Conservation (phyloP, 2,329 filamentous ascomycete genomes). For the Pseudogymnoascus verrucosus region DNA sequence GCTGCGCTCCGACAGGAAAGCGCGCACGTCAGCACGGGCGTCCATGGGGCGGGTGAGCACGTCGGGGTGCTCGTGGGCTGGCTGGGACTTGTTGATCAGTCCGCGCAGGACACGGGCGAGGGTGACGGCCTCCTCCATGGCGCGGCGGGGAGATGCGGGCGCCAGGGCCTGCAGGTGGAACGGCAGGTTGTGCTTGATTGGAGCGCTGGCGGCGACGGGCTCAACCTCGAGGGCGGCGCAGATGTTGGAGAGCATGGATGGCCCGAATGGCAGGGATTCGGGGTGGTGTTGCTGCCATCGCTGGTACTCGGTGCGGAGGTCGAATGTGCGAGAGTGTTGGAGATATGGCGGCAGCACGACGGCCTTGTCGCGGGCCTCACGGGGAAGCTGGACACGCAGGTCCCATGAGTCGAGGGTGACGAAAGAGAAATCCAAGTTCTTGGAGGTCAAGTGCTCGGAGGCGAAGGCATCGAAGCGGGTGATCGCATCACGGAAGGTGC, state of each 20-base stretch:
- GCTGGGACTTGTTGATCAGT: conserved; percentile 92
- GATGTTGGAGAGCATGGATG: conserved; percentile 92
- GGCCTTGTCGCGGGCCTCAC: conserved; percentile 95
- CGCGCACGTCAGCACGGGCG: conserved; percentile 88
- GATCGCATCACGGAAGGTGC: conserved; percentile 94
- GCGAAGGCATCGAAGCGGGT: conserved; percentile 91
- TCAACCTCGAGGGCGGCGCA: conserved; percentile 97
- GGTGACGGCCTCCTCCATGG: conserved; percentile 96
- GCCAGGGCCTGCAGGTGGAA: conserved; percentile 96
- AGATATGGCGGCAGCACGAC: conserved; percentile 94
- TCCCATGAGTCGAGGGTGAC: conserved; percentile 99
- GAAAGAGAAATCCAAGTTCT: conserved; percentile 95
- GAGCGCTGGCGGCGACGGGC: conserved; percentile 91
- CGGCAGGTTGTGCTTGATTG: conserved; percentile 96
- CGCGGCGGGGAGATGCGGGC: conserved; percentile 87
- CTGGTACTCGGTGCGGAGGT: conserved; percentile 94
- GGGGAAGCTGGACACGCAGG: conserved; percentile 90
- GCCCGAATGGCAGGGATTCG: conserved; percentile 92
- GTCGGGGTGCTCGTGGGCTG: conserved; percentile 85
- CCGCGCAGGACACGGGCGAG: conserved; percentile 86
- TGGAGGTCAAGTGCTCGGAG: conserved; percentile 79
- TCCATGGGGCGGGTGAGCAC: conserved; percentile 94
- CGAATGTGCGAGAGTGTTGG: conserved; percentile 95
- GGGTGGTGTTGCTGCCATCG: conserved; percentile 98
- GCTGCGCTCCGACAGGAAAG: conserved; percentile 91